Conservation (phyloP, 75 land plant genomes). For the Ceratopteris richardii region DNA sequence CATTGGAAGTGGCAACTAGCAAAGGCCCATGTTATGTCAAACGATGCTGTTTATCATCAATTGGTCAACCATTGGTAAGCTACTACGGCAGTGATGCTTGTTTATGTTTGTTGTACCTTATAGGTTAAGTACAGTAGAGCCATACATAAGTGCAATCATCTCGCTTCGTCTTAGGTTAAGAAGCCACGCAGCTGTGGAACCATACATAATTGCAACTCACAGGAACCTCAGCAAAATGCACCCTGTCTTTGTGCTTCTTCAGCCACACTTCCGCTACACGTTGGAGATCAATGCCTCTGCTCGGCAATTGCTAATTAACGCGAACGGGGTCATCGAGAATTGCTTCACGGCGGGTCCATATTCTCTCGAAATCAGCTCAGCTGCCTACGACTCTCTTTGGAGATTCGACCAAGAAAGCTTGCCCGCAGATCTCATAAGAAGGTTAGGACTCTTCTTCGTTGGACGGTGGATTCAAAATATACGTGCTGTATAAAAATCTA, state of each 20-base stretch:
- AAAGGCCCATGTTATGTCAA: slow-evolving; percentile 71
- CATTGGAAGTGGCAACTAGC: slow-evolving; percentile 75
- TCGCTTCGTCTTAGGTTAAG: slow-evolving; percentile 38
- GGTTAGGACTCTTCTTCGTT: slow-evolving; percentile 41
- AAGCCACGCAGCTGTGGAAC: slow-evolving; percentile 76
- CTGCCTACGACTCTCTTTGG: slow-evolving; percentile 50
- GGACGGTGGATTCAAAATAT: background rate
- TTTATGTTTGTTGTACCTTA: background rate
- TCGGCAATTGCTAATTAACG: slow-evolving; percentile 63
- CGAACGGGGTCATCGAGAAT: slow-evolving; percentile 72
- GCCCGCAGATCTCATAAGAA: slow-evolving; percentile 76
- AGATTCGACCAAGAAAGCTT: slow-evolving; percentile 80
- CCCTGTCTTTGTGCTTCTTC: slow-evolving; percentile 64
- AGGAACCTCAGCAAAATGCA: slow-evolving; percentile 81
- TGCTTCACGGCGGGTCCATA: slow-evolving; percentile 75
- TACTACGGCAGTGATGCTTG: background rate
- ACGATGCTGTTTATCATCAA: slow-evolving; percentile 77
- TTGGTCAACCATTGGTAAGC: slow-evolving; percentile 78
- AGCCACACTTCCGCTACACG: slow-evolving; percentile 84
- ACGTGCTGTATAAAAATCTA: background rate
- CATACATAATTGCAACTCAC: slow-evolving; percentile 70
- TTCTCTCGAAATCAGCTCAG: slow-evolving; percentile 61
- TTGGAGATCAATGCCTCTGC: slow-evolving; percentile 79
- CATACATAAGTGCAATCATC: background rate
- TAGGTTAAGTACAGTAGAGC: too few relatives aligned